Percentiles rank a stretch among this genome's conserved stretches.
phyloP scores from a whole-genome alignment of 2,329 filamentous ascomycete genomes.

The Aspergillus latus region DNA sequence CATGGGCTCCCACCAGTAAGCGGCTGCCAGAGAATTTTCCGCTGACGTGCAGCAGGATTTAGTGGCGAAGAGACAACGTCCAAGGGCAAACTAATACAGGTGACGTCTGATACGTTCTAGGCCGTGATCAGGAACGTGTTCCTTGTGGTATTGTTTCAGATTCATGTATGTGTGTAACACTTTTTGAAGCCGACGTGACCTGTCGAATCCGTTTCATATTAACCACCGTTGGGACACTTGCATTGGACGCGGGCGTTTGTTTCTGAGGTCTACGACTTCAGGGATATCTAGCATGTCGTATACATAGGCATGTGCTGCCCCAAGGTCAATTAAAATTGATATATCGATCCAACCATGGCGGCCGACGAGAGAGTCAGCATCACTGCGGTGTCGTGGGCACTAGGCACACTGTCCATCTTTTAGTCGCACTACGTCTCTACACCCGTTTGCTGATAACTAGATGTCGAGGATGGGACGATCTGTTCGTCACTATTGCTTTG shows the following conservation, averaged over 20 bases:
- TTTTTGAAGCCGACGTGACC: not conserved
- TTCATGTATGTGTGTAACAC: not conserved
- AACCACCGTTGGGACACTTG: not conserved
- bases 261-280: too few species aligned
- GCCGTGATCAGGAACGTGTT: not conserved
- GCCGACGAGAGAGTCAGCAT: conserved; percentile 4
- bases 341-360: not conserved
- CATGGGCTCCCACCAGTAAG: not conserved
- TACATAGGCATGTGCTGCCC: too few species aligned
- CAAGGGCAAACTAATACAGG: not conserved
- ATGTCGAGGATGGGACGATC: conserved; percentile 15
- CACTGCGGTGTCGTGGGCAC: conserved; percentile 6
- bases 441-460: conserved; percentile 7
- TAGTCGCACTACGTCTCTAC: conserved; percentile 10
- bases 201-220: not conserved
- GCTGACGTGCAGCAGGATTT: not conserved
- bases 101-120: not conserved
- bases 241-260: too few species aligned
- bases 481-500: conserved; percentile 11
- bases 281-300: too few species aligned
- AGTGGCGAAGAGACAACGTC: not conserved
- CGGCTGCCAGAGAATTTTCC: not conserved
- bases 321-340: too few species aligned
- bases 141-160: not conserved
- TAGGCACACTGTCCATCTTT: conserved; percentile 6